These are phyloP conservation scores for Echria macrotheca DNA, from an alignment of 495 filamentous ascomycete species.

Conservation along the genomic window DNA sequence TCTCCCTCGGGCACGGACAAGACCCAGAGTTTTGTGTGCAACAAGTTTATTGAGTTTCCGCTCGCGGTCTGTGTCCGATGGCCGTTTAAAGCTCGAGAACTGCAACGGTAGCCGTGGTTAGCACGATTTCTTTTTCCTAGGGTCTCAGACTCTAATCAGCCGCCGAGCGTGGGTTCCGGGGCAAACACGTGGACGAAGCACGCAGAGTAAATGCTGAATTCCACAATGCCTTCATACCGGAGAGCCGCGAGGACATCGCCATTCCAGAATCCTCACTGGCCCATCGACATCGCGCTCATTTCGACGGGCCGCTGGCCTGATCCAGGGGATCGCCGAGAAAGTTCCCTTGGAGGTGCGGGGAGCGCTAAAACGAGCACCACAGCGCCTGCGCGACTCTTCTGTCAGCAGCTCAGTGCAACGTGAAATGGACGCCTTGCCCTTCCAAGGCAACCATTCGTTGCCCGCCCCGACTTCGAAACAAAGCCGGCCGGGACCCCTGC, in stretches of 20 bases:
- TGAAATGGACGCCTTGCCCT: background rate
- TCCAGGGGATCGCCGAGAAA: constrained; percentile 3
- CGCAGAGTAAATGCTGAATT: constrained; percentile 12
- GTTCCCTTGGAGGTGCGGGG: constrained; percentile 4
- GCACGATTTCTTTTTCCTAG: background rate
- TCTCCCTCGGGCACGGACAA: constrained; percentile 10
- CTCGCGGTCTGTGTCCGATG: constrained; percentile 7
- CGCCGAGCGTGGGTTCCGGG: constrained; percentile 5
- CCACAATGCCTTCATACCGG: background rate
- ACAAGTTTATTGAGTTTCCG: constrained; percentile 16
- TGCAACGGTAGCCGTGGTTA: constrained; percentile 10
- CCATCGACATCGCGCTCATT: constrained; percentile 3
- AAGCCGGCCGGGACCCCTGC: constrained; percentile 4
- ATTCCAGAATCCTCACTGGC: constrained; percentile 14
- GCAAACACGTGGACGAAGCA: constrained; percentile 18
- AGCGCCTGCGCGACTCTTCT: constrained; percentile 9
- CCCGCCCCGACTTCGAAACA: constrained; percentile 17
- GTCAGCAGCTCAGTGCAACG: constrained; percentile 8
- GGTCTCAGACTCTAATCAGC: constrained; percentile 14
- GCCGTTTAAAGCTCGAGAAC: background rate
- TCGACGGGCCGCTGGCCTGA: constrained; percentile 3
- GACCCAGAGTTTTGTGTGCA: constrained; percentile 13
- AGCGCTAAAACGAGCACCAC: constrained; percentile 14
- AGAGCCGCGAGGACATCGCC: background rate
- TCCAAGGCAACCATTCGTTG: constrained; percentile 15